Evolutionary conservation across 148 eudicot species (phyloP).

Genomic region (Nepenthes mirabilis): DNA sequence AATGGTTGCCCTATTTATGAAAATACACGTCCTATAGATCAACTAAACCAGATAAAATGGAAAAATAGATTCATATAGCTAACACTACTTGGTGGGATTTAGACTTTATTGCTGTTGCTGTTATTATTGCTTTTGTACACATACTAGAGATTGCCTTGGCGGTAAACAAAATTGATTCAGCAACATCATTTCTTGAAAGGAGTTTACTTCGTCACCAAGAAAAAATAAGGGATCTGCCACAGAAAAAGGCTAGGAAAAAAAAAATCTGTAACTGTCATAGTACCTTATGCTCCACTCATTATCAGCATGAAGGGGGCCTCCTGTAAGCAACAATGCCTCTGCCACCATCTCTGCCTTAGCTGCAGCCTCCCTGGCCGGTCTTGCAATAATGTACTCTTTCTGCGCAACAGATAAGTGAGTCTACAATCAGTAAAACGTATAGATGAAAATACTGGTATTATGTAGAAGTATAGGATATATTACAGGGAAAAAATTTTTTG

Average conservation of each 20-base stretch:
- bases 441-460: neutral
- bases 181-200: no score
- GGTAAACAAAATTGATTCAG: no score
- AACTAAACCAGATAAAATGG: no score
- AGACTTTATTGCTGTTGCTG: no score
- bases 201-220: no score
- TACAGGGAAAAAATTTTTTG: neutral
- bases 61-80: no score
- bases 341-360: constrained; percentile 70
- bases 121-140: no score
- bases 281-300: constrained; percentile 96
- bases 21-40: no score
- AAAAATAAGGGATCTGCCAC: neutral
- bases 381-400: constrained; percentile 61
- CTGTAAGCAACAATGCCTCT: constrained; percentile 33
- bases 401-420: constrained; percentile 15
- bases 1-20: no score
- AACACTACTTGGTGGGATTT: no score
- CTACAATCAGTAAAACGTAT: neutral
- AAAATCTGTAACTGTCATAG: neutral
- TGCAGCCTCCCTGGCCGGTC: constrained; percentile 88
- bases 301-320: constrained; percentile 61
- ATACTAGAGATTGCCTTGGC: no score
- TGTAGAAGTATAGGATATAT: no score
- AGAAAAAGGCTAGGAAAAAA: neutral